phyloP scores from a whole-genome alignment of 805 yeast species.

The Ogataea angusta region DNA sequence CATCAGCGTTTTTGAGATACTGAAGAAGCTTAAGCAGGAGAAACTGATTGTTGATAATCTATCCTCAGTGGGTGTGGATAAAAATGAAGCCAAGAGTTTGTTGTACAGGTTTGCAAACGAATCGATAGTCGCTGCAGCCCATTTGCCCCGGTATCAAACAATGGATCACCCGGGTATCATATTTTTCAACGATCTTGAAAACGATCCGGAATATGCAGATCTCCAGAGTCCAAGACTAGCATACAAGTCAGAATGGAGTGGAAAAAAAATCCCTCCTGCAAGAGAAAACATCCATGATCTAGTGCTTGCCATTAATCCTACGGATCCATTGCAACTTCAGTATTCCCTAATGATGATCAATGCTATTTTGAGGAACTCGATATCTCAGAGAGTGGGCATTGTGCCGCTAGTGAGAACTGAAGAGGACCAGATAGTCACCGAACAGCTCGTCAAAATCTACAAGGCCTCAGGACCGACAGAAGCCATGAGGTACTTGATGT shows the following conservation, averaged over 20 bases:
- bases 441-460: constrained; percentile 24
- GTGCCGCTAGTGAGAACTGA: constrained; percentile 52
- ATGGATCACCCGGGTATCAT: constrained; percentile 38
- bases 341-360: constrained; percentile 49
- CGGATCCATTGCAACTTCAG: constrained; percentile 48
- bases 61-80: constrained; percentile 33
- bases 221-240: constrained; percentile 43
- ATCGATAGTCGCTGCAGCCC: constrained; percentile 1
- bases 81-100: constrained; percentile 34
- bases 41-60: constrained; percentile 16
- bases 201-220: constrained; percentile 50
- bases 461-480: constrained; percentile 19
- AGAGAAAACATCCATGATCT: constrained; percentile 73
- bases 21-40: constrained; percentile 40
- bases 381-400: constrained; percentile 80
- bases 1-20: constrained; percentile 41
- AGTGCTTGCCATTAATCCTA: constrained; percentile 64
- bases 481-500: constrained; percentile 24
- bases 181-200: constrained; percentile 75
- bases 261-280: constrained; percentile 66
- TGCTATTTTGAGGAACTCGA: constrained; percentile 48
- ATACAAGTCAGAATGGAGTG: constrained; percentile 42
- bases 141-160: too few relatives aligned
- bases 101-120: constrained; percentile 38
- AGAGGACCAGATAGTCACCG: constrained; percentile 23